Evolutionary conservation across 768 basidiomycete genomes (phyloP), one percentile per base, ranked within the genome.

Genomic region (Lactarius quietus): DNA sequence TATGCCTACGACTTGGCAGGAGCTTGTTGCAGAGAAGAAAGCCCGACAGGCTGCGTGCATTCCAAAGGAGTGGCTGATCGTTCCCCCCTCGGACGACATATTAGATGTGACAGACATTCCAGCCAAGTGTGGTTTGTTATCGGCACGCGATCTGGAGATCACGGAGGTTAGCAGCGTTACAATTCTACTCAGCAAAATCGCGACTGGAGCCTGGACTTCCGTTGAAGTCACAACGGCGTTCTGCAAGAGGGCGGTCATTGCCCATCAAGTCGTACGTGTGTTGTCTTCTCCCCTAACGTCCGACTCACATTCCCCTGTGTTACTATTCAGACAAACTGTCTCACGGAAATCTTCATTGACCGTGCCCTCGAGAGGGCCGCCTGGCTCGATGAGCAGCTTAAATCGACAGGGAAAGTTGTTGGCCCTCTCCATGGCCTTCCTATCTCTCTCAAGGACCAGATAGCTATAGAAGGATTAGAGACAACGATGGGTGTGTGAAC

Each of bases 1-100:
- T 35, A 69, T 69, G 67, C 26, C 67, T 12, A 54, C 57, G 18
- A 63, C 61, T 36, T 66, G 63, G 68, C 60, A 63, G 45, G 60
- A 58, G 20, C 57, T 68, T n/a, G 59, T 38, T n/a, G 55, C 61
- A 58, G 62, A 66, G 61, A 69, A 70, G 58, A 66, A 70, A 64
- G 58, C 35, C 41, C 57, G 73, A 70, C 89, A 89, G 71, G 72
- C 76, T 23, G 81, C 80, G 3, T 74, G 80, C 1, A 86, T 91
- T 39, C 90, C 91, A 0, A 75, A 79, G 61, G 84, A 85, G 57
- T 93, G 90, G 90, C 68, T 83, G 45, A 76, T 88, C 54, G 67
- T 56, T 31, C 74, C 76, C 0, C 86, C 86, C n/a, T 70, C 82
- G 1, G 72, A 77, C n/a, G 75, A 78, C 18, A 74, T 78, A 7